These are phyloP conservation scores for Penicillium sp. DNA, from an alignment of 2,329 filamentous ascomycete species.

Conservation along the genomic window DNA sequence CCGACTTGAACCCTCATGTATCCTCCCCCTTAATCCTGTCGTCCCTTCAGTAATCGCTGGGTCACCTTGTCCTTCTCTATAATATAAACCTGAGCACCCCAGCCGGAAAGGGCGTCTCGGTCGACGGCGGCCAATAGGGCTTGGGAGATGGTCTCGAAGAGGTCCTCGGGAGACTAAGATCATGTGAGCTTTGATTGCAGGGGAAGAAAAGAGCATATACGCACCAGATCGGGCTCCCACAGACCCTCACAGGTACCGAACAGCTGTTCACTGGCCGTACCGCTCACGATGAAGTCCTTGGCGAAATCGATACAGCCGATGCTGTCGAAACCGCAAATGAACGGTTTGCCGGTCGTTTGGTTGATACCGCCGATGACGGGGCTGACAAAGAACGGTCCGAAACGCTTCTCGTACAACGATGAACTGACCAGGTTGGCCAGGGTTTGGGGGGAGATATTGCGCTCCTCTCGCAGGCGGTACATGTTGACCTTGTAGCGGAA, in stretches of 20 bases:
- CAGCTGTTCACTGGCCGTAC: conserved; percentile 93
- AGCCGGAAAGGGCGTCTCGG: conserved; percentile 92
- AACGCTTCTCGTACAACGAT: conserved; percentile 89
- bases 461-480: conserved; percentile 98
- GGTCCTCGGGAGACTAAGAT: conserved; percentile 75
- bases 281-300: conserved; percentile 98
- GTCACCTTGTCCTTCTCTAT: conserved; percentile 99
- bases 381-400: conserved; percentile 94
- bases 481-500: conserved; percentile 99
- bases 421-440: conserved; percentile 94
- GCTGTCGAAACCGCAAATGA: conserved; percentile 98
- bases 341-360: conserved; percentile 87
- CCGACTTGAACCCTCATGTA: conserved; percentile 11
- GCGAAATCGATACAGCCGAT: conserved; percentile 99
- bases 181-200: conserved; percentile 17
- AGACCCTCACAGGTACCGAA: conserved; percentile 98
- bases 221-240: conserved; percentile 93
- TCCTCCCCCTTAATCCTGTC: conserved; percentile 70
- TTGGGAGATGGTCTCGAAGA: conserved; percentile 98
- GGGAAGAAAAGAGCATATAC: conserved; percentile 37
- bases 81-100: conserved; percentile 98
- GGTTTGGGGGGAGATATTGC: conserved; percentile 88
- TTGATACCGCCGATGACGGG: conserved; percentile 95
- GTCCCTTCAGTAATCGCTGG: conserved; percentile 95
- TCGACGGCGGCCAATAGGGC: conserved; percentile 93